These are phyloP conservation scores for Rosa persica DNA, from an alignment of 306 rosid species.

Conservation along the genomic window DNA sequence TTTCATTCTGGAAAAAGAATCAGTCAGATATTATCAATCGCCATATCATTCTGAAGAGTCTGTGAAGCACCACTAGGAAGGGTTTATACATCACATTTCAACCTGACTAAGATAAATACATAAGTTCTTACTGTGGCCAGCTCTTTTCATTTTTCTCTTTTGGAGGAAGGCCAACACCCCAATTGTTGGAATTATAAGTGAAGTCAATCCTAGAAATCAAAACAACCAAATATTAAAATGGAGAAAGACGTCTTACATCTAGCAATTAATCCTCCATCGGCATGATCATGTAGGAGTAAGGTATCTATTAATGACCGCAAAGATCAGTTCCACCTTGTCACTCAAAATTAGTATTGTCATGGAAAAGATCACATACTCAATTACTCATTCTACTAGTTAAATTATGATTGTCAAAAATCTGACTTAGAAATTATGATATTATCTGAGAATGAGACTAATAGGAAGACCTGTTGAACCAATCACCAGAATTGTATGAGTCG, in stretches of 20 bases:
- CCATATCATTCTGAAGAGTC: slow-evolving; percentile 13
- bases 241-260: not conserved
- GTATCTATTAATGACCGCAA: not conserved
- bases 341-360: not conserved
- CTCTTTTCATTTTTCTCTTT: slow-evolving; percentile 69
- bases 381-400: not conserved
- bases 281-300: not conserved
- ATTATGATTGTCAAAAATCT: slow-evolving; percentile 6
- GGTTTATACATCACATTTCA: slow-evolving; percentile 17
- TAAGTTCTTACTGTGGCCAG: slow-evolving; percentile 80
- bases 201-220: slow-evolving; percentile 74
- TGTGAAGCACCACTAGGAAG: slow-evolving; percentile 13
- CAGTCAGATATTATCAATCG: slow-evolving; percentile 18
- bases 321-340: not conserved
- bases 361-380: not conserved
- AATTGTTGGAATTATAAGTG: slow-evolving; percentile 71
- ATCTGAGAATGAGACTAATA: slow-evolving; percentile 24
- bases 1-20: slow-evolving; percentile 58
- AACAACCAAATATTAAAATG: slow-evolving; percentile 17
- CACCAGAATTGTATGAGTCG: slow-evolving; percentile 96
- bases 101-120: not conserved
- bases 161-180: slow-evolving; percentile 98
- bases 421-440: not conserved
- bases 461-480: slow-evolving; percentile 86
- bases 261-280: not conserved